Evolutionary conservation across 768 basidiomycete species (phyloP).

Genomic region (Amanita phalloides): DNA sequence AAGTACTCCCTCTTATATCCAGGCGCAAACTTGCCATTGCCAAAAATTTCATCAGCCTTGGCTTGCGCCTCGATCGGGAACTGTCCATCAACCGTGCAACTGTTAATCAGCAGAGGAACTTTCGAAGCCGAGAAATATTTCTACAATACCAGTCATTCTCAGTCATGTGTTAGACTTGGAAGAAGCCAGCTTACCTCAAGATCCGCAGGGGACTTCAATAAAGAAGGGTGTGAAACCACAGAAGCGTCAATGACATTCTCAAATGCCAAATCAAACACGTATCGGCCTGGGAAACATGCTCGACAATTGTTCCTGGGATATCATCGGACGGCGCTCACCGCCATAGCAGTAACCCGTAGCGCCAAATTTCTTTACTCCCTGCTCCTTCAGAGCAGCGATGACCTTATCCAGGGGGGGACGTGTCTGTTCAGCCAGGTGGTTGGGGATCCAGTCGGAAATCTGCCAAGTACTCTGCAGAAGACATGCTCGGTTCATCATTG

Average conservation of each 20-base stretch:
- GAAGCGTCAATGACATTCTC: conserved; percentile 37
- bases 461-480: conserved; percentile 23
- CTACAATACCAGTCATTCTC: conserved; percentile 17
- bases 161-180: neutral
- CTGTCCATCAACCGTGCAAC: conserved; percentile 38
- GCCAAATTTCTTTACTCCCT: conserved; percentile 48
- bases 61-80: conserved; percentile 39
- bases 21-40: conserved; percentile 30
- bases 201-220: conserved; percentile 48
- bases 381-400: conserved; percentile 40
- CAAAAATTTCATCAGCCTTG: conserved; percentile 40
- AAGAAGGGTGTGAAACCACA: conserved; percentile 51
- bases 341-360: conserved; percentile 67
- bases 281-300: conserved; percentile 26
- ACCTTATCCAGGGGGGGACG: conserved; percentile 46
- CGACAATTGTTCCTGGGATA: neutral
- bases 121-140: conserved; percentile 33
- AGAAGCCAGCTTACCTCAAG: conserved; percentile 33
- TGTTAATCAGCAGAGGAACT: conserved; percentile 59
- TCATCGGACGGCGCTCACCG: conserved; percentile 22
- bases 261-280: conserved; percentile 53
- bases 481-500: neutral
- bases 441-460: conserved; percentile 28
- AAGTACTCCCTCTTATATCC: conserved; percentile 43
- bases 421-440: conserved; percentile 27